phyloP scores from a whole-genome alignment of 495 filamentous ascomycete genomes.

The Penicillium riverlandense region DNA sequence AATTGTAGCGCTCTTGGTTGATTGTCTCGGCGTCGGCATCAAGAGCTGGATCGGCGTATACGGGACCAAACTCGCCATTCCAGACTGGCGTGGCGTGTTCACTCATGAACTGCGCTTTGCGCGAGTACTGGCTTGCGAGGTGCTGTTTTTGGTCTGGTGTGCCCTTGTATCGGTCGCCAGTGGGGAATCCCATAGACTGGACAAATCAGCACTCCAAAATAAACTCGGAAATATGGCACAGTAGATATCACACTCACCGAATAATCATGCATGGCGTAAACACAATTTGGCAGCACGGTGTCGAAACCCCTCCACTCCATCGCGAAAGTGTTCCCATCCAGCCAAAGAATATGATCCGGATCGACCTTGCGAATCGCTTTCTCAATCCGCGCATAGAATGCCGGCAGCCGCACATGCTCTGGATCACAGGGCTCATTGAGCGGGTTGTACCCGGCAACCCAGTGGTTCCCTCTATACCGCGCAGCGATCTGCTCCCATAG shows the following conservation, averaged over 20 bases:
- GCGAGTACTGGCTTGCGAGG: constrained; percentile 40
- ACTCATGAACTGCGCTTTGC: constrained; percentile 55
- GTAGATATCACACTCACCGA: constrained; percentile 15
- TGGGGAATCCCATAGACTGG: constrained; percentile 48
- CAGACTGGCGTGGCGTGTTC: constrained; percentile 47
- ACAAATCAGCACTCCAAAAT: not conserved
- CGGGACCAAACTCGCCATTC: constrained; percentile 64
- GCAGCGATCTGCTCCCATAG: constrained; percentile 54
- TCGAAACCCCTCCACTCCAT: constrained; percentile 46
- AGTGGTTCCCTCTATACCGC: constrained; percentile 48
- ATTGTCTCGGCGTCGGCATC: constrained; percentile 32
- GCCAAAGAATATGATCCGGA: constrained; percentile 54
- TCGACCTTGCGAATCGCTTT: constrained; percentile 52
- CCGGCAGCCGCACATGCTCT: constrained; percentile 43
- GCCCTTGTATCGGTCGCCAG: constrained; percentile 42
- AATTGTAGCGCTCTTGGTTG: constrained; percentile 44
- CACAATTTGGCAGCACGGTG: constrained; percentile 44
- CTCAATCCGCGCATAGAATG: constrained; percentile 51
- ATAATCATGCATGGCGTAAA: constrained; percentile 60
- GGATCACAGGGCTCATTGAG: constrained; percentile 61
- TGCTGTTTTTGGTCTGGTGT: constrained; percentile 42
- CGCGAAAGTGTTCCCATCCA: constrained; percentile 60
- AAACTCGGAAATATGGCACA: not conserved
- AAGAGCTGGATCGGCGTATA: constrained; percentile 39
- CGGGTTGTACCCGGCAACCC: constrained; percentile 59